Evolutionary conservation across 2,329 filamentous ascomycete genomes (phyloP).

Genomic region (Penicillium sp.): DNA sequence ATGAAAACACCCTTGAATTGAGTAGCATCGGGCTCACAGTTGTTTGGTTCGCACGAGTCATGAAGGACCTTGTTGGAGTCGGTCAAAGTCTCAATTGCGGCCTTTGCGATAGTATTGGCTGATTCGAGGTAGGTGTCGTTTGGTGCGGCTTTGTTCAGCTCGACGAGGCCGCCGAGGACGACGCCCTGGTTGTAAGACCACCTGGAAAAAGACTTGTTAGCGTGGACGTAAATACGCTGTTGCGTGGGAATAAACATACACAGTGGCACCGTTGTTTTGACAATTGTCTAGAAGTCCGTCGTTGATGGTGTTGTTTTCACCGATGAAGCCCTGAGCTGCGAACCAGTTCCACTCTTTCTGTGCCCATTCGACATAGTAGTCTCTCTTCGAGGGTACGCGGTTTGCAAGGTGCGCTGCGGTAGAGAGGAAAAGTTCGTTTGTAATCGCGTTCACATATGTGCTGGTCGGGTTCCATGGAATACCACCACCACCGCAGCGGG

Average conservation of each 20-base stretch:
- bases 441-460: slow-evolving; percentile 51
- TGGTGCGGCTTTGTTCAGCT: slow-evolving; percentile 46
- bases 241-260: slow-evolving; percentile 17
- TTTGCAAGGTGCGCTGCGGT: slow-evolving; percentile 55
- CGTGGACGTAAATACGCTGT: neutral
- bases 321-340: slow-evolving; percentile 45
- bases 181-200: slow-evolving; percentile 61
- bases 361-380: slow-evolving; percentile 46
- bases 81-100: slow-evolving; percentile 47
- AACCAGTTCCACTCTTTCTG: slow-evolving; percentile 52
- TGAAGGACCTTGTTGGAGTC: slow-evolving; percentile 49
- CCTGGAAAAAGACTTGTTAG: slow-evolving; percentile 15
- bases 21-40: slow-evolving; percentile 49
- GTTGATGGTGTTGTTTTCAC: slow-evolving; percentile 49
- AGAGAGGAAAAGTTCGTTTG: slow-evolving; percentile 55
- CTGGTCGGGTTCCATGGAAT: slow-evolving; percentile 48
- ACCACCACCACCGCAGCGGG: slow-evolving; percentile 43
- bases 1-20: slow-evolving; percentile 72
- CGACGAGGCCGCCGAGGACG: slow-evolving; percentile 54
- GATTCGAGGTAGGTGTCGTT: slow-evolving; percentile 42
- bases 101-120: slow-evolving; percentile 50
- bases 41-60: slow-evolving; percentile 51
- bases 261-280: slow-evolving; percentile 43
- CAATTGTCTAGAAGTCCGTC: slow-evolving; percentile 52
- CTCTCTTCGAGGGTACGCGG: slow-evolving; percentile 36